Evolutionary conservation across 1,284 basidiomycete species (phyloP).

Genomic region (Pterulicium gracile): DNA sequence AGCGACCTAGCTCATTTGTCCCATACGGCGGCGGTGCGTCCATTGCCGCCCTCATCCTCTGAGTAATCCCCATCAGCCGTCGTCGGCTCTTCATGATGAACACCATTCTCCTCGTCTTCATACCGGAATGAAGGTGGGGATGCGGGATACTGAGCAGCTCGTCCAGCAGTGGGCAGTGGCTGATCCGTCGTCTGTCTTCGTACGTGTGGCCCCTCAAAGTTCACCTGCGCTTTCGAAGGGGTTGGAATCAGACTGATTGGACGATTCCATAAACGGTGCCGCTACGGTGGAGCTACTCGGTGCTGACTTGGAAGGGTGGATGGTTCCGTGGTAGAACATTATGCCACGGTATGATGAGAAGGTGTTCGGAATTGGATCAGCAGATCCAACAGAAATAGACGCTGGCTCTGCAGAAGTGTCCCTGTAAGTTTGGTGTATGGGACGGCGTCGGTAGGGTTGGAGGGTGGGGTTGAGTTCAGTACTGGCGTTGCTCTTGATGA

Average conservation of each 20-base stretch:
- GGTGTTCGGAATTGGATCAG: not conserved
- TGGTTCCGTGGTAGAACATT: too few relatives aligned
- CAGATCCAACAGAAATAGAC: not conserved
- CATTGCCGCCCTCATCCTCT: not conserved
- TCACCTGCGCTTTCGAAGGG: not conserved
- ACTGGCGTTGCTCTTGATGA: too few relatives aligned
- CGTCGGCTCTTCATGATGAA: not conserved
- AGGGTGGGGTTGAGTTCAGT: not conserved
- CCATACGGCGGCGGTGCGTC: not conserved
- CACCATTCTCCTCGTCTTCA: not conserved
- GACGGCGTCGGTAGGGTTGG: not conserved
- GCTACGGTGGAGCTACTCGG: not conserved
- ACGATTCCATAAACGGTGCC: not conserved
- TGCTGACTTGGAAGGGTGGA: not conserved
- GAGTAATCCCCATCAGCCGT: not conserved
- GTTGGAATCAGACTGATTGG: not conserved
- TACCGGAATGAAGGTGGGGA: not conserved
- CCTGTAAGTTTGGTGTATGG: not conserved
- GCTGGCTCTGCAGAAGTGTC: not conserved
- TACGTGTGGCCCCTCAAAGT: too few relatives aligned
- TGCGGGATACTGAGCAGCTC: not conserved
- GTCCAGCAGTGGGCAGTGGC: not conserved
- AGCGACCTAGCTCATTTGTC: too few relatives aligned
- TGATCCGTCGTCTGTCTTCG: too few relatives aligned
- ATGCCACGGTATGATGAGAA: not conserved